These are phyloP conservation scores for Sarocladium brachiariae DNA, from an alignment of 2,329 filamentous ascomycete genomes.

Conservation along the genomic window DNA sequence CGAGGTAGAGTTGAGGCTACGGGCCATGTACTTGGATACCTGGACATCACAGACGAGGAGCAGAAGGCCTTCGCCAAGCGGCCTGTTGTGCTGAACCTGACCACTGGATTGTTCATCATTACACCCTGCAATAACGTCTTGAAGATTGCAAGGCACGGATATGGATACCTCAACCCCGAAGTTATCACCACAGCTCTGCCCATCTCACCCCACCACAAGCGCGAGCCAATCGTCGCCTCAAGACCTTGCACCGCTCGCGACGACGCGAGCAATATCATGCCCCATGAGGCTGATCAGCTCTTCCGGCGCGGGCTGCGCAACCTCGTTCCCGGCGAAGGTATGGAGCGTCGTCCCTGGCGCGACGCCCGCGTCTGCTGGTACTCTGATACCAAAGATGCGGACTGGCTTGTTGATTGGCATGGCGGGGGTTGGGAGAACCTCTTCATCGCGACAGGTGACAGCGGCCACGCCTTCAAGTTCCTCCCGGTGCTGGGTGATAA, in stretches of 20 bases:
- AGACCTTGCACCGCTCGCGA: conserved; percentile 28
- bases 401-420: conserved; percentile 67
- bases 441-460: conserved; percentile 57
- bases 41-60: conserved; percentile 66
- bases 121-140: conserved; percentile 56
- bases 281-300: conserved; percentile 52
- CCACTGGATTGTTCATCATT: conserved; percentile 66
- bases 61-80: conserved; percentile 55
- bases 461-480: conserved; percentile 64
- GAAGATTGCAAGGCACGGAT: conserved; percentile 64
- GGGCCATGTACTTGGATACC: conserved; percentile 73
- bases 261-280: conserved; percentile 41
- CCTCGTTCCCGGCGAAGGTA: conserved; percentile 49
- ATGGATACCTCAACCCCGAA: conserved; percentile 56
- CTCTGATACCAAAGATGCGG: conserved; percentile 62
- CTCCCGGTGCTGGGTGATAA: conserved; percentile 58
- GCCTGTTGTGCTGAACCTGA: conserved; percentile 69
- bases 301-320: conserved; percentile 55
- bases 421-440: conserved; percentile 47
- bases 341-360: conserved; percentile 54
- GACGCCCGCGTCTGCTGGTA: conserved; percentile 68
- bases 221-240: conserved; percentile 26
- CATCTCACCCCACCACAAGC: conserved; percentile 19
- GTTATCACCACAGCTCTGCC: conserved; percentile 28
- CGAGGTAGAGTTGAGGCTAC: conserved; percentile 71